A percentile compares a stretch with the other conserved stretches of the same genome.
These are phyloP conservation scores for Yamadazyma mexicana DNA, from an alignment of 1,139 yeast species.

Conservation along the genomic window DNA sequence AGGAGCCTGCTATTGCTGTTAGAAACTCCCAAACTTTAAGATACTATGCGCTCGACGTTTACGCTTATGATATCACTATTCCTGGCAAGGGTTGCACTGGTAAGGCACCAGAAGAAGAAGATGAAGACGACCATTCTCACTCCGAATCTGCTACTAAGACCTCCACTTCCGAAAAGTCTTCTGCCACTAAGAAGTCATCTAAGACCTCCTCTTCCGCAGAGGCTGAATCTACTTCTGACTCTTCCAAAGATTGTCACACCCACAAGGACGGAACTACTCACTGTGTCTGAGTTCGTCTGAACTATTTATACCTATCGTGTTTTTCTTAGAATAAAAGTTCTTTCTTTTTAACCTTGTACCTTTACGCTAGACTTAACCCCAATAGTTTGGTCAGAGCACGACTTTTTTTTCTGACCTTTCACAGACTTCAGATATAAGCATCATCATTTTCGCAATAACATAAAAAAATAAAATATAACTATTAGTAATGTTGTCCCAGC, in stretches of 20 bases:
- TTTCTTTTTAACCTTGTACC: too few species aligned
- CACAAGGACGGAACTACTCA: conserved; percentile 21
- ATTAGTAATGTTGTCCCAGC: neutral
- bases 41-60: conserved; percentile 22
- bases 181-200: conserved; percentile 3
- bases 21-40: conserved; percentile 19
- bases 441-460: neutral
- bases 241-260: conserved; percentile 17
- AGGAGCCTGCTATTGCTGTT: conserved; percentile 14
- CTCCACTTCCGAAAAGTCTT: neutral
- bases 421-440: neutral
- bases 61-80: conserved; percentile 21
- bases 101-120: neutral
- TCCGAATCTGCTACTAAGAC: too few species aligned
- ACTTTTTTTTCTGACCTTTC: neutral
- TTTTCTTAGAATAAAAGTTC: neutral
- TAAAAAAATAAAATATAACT: neutral
- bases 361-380: too few species aligned
- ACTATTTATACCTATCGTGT: too few species aligned
- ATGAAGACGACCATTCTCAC: too few species aligned
- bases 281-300: conserved; percentile 16
- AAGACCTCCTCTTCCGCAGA: conserved; percentile 1
- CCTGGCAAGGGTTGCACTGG: conserved; percentile 24
- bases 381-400: neutral
- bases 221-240: conserved; percentile 3